Base-by-base conservation (phyloP, 352 stramenopile species). In the Globisporangium radiosum region DNA sequence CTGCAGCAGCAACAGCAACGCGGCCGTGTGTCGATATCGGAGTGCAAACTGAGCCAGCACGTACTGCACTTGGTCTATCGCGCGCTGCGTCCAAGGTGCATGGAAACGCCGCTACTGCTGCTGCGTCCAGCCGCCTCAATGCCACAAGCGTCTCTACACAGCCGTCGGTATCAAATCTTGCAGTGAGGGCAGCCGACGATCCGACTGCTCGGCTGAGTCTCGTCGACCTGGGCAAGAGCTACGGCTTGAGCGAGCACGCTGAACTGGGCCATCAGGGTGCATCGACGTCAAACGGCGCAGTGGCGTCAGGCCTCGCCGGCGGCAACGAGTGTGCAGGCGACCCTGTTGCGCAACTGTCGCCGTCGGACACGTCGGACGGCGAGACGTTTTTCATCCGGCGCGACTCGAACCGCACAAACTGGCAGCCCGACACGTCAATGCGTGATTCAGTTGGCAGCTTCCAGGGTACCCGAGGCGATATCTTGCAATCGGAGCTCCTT, bases 161-260 rank as follows among this genome's bases (percentile, higher is more conserved):
- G 44, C 38, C 47, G 37, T 52, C 42, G 4, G 44, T 33, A 33
- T 33, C 25, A 33, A 33, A 36, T 17, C 43, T 55, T 55, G 36
- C 50, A 7, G 43, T 5, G 4, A 14, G 1, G 43, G n/a, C 43
- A 39, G 56, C 47, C 19, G 62, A 56, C 17, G 39, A 65, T 3
- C 69, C 59, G 43, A 64, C 70, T 43, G 63, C 60, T 52, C 63
- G 70, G 4, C 53, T 84, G 49, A 81, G 68, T 39, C 64, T 84
- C 39, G 72, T 71, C 49, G 70, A 81, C 62, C 60, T 78, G 50
- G 66, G 70, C 40, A 81, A 79, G 62, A 56, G 62, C 25, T 63
- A 63, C 47, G 65, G 52, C 5, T 57, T 69, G 48, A 59, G 50
- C 37, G 9, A 66, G 59, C 48, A 43, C 17, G 33, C 17, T 11